Percentiles rank a stretch among this genome's conserved stretches.
phyloP scores from a whole-genome alignment of 106 monocot genomes.

The Dioscorea alata region DNA sequence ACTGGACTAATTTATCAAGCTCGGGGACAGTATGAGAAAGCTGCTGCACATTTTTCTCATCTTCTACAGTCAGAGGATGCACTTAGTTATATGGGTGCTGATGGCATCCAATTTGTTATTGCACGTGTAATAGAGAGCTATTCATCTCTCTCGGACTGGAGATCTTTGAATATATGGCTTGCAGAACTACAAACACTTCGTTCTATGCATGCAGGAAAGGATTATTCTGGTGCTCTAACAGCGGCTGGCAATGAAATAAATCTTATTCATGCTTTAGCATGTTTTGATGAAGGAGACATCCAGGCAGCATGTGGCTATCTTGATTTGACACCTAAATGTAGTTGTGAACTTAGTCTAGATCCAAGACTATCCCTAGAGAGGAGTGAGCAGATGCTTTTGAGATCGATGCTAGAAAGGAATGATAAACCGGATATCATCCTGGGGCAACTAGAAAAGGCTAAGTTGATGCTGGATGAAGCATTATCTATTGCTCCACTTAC shows the following conservation, averaged over 20 bases:
- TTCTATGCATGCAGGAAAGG: slow-evolving; percentile 83
- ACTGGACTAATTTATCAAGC: slow-evolving; percentile 89
- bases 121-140: slow-evolving; percentile 79
- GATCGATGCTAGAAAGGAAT: slow-evolving; percentile 75
- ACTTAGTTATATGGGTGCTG: slow-evolving; percentile 74
- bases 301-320: slow-evolving; percentile 73
- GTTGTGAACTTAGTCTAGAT: slow-evolving; percentile 83
- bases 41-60: slow-evolving; percentile 94
- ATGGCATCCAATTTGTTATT: slow-evolving; percentile 90
- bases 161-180: slow-evolving; percentile 84
- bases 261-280: slow-evolving; percentile 79
- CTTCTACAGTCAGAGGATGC: slow-evolving; percentile 78
- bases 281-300: slow-evolving; percentile 86
- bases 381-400: slow-evolving; percentile 90
- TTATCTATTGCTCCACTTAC: slow-evolving; percentile 74
- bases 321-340: slow-evolving; percentile 94
- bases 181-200: slow-evolving; percentile 77
- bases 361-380: slow-evolving; percentile 85
- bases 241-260: slow-evolving; percentile 96
- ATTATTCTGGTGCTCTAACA: slow-evolving; percentile 91
- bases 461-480: slow-evolving; percentile 75
- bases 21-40: slow-evolving; percentile 92
- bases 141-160: slow-evolving; percentile 90
- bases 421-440: slow-evolving; percentile 18
- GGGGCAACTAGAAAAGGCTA: slow-evolving; percentile 58